Evolutionary conservation across 495 filamentous ascomycete genomes (phyloP).

Genomic region (Talaromyces nanjingensis): DNA sequence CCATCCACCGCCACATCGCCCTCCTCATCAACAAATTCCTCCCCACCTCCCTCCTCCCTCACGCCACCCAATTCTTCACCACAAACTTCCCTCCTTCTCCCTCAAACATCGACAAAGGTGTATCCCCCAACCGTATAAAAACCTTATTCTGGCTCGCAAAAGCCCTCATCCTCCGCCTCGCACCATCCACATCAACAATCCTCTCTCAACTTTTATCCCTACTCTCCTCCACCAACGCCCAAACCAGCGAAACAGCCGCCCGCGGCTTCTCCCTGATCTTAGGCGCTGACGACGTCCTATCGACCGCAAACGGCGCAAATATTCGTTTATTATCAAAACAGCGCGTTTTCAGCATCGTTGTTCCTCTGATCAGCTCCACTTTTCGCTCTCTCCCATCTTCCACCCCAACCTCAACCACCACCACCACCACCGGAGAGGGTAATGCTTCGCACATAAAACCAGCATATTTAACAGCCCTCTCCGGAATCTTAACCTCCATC

Average conservation of each 20-base stretch:
- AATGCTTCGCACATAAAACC: slow-evolving; percentile 36
- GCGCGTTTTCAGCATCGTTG: slow-evolving; percentile 54
- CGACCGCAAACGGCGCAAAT: slow-evolving; percentile 54
- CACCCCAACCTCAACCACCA: too few relatives aligned
- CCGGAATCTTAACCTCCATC: slow-evolving; percentile 55
- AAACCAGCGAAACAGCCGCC: slow-evolving; percentile 41
- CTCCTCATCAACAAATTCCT: slow-evolving; percentile 63
- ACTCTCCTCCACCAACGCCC: slow-evolving; percentile 38
- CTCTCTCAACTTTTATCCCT: slow-evolving; percentile 45
- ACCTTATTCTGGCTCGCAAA: slow-evolving; percentile 51
- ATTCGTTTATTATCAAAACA: slow-evolving; percentile 61
- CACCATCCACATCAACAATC: slow-evolving; percentile 39
- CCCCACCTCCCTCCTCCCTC: slow-evolving; percentile 34
- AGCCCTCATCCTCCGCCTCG: slow-evolving; percentile 43
- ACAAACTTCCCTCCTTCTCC: slow-evolving; percentile 8
- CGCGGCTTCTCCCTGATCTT: slow-evolving; percentile 57
- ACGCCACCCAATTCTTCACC: slow-evolving; percentile 27
- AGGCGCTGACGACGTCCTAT: slow-evolving; percentile 58
- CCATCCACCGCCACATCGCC: slow-evolving; percentile 53
- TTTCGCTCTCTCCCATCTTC: slow-evolving; percentile 46
- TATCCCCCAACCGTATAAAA: slow-evolving; percentile 23
- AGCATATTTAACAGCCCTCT: slow-evolving; percentile 60
- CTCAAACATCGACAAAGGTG: background rate
- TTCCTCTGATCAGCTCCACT: slow-evolving; percentile 49
- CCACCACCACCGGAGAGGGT: slow-evolving; percentile 5